These are phyloP conservation scores for Fusarium denticulatum DNA, from an alignment of 2,329 filamentous ascomycete species.

Conservation along the genomic window DNA sequence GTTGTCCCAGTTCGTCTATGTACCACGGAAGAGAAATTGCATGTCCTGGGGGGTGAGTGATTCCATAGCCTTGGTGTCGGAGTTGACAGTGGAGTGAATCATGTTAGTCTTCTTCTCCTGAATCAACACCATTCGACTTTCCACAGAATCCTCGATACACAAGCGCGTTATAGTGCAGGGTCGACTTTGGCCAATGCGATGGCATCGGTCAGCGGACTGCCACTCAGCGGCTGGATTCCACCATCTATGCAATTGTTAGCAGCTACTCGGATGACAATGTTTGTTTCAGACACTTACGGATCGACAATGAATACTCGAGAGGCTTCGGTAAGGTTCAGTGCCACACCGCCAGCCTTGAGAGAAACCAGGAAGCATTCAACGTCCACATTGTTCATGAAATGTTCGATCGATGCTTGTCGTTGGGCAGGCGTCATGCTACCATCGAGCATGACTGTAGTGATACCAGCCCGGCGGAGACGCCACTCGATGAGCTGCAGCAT, in stretches of 20 bases:
- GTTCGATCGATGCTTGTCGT: constrained; percentile 90
- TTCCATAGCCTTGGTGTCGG: constrained; percentile 89
- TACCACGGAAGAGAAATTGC: constrained; percentile 92
- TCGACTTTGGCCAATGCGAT: constrained; percentile 93
- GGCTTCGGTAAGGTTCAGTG: constrained; percentile 93
- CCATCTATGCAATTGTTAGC: constrained; percentile 70
- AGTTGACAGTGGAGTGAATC: constrained; percentile 97
- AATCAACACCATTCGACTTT: constrained; percentile 92
- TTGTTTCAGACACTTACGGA: constrained; percentile 69
- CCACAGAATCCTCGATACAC: constrained; percentile 96
- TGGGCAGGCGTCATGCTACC: constrained; percentile 96
- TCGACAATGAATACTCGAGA: constrained; percentile 96
- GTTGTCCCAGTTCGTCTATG: constrained; percentile 39
- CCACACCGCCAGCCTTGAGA: constrained; percentile 94
- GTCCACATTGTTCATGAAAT: constrained; percentile 95
- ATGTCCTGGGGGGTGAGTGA: constrained; percentile 91
- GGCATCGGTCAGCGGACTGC: constrained; percentile 94
- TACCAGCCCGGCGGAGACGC: constrained; percentile 94
- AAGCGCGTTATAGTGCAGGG: constrained; percentile 94
- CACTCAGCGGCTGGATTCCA: constrained; percentile 99
- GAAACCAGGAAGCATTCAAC: constrained; percentile 97
- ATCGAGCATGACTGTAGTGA: constrained; percentile 98
- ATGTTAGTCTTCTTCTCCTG: constrained; percentile 99
- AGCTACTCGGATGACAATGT: neutral
- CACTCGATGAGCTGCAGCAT: constrained; percentile 98